phyloP scores from a whole-genome alignment of 495 filamentous ascomycete species.

The Hypomontagnella monticulosa region DNA sequence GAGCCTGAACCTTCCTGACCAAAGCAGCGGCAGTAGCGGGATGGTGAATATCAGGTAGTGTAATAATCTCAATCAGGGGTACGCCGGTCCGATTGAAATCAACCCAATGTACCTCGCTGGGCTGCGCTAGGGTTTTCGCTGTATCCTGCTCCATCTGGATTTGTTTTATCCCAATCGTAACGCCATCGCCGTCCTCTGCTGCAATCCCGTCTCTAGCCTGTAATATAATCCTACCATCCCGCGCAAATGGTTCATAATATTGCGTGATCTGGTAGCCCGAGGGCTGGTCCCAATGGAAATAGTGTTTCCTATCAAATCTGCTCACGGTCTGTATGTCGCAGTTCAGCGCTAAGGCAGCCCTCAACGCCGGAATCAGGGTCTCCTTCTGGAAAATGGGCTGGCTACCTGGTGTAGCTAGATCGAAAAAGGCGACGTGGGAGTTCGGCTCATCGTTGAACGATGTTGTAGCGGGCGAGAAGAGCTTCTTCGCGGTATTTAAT shows the following conservation, averaged over 20 bases:
- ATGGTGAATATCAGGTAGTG: slow-evolving; percentile 82
- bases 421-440: slow-evolving; percentile 85
- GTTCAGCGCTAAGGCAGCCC: slow-evolving; percentile 84
- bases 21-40: slow-evolving; percentile 86
- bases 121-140: slow-evolving; percentile 87
- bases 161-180: slow-evolving; percentile 85
- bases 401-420: slow-evolving; percentile 87
- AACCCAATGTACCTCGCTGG: slow-evolving; percentile 75
- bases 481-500: slow-evolving; percentile 82
- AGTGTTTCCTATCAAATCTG: slow-evolving; percentile 95
- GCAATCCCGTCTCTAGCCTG: slow-evolving; percentile 82
- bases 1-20: slow-evolving; percentile 86
- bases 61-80: slow-evolving; percentile 95
- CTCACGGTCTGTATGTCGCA: slow-evolving; percentile 80
- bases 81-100: slow-evolving; percentile 95
- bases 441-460: slow-evolving; percentile 78
- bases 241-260: slow-evolving; percentile 89
- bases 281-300: slow-evolving; percentile 98
- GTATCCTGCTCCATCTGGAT: slow-evolving; percentile 98
- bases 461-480: slow-evolving; percentile 83
- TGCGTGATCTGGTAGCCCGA: slow-evolving; percentile 97
- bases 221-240: slow-evolving; percentile 75
- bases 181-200: slow-evolving; percentile 68
- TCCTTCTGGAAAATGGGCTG: slow-evolving; percentile 87
- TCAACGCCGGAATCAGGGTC: slow-evolving; percentile 85